Evolutionary conservation across 148 eudicot genomes (phyloP).

Genomic region (Rhododendron griersonianum): DNA sequence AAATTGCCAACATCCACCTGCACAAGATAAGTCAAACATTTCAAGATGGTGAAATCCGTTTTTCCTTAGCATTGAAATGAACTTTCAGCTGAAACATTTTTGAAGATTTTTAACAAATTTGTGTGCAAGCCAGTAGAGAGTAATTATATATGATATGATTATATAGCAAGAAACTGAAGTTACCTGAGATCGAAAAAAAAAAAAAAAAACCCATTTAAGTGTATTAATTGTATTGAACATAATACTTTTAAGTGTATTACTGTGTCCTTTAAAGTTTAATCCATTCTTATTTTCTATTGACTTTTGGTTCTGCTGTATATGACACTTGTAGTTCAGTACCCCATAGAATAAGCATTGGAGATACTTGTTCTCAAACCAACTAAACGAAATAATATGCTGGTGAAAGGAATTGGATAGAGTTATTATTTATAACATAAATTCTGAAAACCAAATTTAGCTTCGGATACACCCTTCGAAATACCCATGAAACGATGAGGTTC

Average conservation of each 20-base stretch:
- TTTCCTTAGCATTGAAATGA: neutral
- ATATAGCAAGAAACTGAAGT: neutral
- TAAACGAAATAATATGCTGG: neutral
- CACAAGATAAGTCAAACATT: slow-evolving; percentile 15
- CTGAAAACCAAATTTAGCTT: neutral
- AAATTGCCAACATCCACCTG: slow-evolving; percentile 98
- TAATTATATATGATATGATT: neutral
- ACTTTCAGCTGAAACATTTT: neutral
- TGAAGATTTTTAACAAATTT: too few species aligned
- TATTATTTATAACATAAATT: neutral
- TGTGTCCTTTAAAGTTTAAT: neutral
- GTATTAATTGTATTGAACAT: neutral
- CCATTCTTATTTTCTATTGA: neutral
- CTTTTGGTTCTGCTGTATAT: neutral
- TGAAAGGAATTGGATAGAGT: neutral
- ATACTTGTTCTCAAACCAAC: neutral
- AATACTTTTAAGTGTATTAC: neutral
- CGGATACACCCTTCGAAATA: neutral
- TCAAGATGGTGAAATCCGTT: neutral
- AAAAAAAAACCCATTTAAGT: too few species aligned
- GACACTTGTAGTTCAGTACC: neutral
- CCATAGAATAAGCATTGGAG: neutral
- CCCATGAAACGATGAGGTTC: neutral
- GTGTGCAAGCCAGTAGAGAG: too few species aligned
- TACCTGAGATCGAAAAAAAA: neutral